Conservation (phyloP, 2,329 filamentous ascomycete species). For the Fusarium sp. region DNA sequence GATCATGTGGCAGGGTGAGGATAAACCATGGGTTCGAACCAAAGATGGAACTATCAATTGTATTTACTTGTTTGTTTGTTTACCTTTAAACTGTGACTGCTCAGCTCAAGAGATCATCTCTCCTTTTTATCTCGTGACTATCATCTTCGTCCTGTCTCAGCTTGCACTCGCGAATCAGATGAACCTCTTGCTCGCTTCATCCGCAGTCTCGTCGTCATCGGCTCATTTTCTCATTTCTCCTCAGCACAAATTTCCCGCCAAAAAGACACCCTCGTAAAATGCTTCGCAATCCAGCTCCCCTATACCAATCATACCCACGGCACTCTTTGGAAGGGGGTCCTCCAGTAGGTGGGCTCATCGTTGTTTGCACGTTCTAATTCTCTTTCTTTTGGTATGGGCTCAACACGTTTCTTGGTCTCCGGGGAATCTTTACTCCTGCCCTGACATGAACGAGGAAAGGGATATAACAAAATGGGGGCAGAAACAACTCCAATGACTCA, state of each 20-base stretch:
- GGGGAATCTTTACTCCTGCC: slow-evolving; percentile 42
- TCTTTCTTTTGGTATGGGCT: slow-evolving; percentile 43
- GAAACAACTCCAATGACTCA: slow-evolving; percentile 38
- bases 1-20: neutral
- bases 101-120: neutral
- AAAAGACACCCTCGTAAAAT: neutral
- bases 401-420: slow-evolving; percentile 39
- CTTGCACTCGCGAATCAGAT: neutral
- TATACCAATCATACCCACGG: slow-evolving; percentile 37
- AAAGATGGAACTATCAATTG: slow-evolving; percentile 13
- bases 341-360: slow-evolving; percentile 38
- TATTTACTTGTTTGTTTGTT: slow-evolving; percentile 19
- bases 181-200: neutral
- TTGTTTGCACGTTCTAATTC: slow-evolving; percentile 43
- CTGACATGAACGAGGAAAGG: slow-evolving; percentile 39
- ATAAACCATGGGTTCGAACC: neutral
- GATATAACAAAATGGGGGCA: slow-evolving; percentile 40
- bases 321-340: slow-evolving; percentile 34
- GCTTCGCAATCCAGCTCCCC: slow-evolving; percentile 12
- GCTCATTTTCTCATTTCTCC: neutral
- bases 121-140: neutral
- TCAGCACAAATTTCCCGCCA: neutral
- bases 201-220: slow-evolving; percentile 1
- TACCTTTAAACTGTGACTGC: slow-evolving; percentile 9
- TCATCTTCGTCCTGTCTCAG: neutral